phyloP scores from a whole-genome alignment of 108 stramenopile genomes.

The Ochromonas danica region DNA sequence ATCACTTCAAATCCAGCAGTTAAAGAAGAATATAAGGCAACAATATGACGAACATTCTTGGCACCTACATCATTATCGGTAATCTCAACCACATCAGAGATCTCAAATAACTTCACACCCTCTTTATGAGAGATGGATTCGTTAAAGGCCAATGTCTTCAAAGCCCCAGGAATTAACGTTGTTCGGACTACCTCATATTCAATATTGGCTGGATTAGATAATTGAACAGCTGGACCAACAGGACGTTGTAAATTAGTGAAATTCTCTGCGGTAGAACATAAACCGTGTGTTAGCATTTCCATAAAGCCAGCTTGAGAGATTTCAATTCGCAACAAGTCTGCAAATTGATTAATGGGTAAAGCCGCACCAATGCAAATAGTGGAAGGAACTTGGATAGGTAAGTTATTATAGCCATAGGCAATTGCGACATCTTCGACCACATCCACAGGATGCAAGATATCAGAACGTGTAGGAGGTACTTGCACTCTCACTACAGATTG shows the following conservation, averaged over 20 bases:
- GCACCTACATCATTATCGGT: conserved; percentile 88
- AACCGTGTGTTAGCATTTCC: conserved; percentile 66
- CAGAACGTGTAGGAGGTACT: conserved; percentile 92
- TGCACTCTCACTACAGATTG: conserved; percentile 71
- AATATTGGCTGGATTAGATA: conserved; percentile 87
- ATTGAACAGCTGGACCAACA: conserved; percentile 62
- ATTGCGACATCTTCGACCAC: conserved; percentile 98
- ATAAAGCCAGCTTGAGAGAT: conserved; percentile 85
- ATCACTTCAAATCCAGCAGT: conserved; percentile 97
- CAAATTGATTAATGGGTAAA: conserved; percentile 79
- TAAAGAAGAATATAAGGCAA: conserved; percentile 85
- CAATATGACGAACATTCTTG: conserved; percentile 75
- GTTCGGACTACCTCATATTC: conserved; percentile 92
- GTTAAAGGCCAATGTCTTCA: conserved; percentile 92
- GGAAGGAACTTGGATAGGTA: conserved; percentile 71
- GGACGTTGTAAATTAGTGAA: conserved; percentile 69
- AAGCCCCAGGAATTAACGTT: conserved; percentile 84
- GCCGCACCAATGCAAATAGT: conserved; percentile 78
- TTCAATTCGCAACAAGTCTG: conserved; percentile 92
- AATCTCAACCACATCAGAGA: conserved; percentile 87
- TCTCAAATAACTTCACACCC: conserved; percentile 65
- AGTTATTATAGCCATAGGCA: conserved; percentile 98
- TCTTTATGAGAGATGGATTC: conserved; percentile 44
- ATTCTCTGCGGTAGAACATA: conserved; percentile 85
- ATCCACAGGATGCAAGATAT: conserved; percentile 95